Evolutionary conservation across 2,329 filamentous ascomycete genomes (phyloP), one percentile per base, ranked within the genome.

Genomic region (Trichoderma aggressivum): DNA sequence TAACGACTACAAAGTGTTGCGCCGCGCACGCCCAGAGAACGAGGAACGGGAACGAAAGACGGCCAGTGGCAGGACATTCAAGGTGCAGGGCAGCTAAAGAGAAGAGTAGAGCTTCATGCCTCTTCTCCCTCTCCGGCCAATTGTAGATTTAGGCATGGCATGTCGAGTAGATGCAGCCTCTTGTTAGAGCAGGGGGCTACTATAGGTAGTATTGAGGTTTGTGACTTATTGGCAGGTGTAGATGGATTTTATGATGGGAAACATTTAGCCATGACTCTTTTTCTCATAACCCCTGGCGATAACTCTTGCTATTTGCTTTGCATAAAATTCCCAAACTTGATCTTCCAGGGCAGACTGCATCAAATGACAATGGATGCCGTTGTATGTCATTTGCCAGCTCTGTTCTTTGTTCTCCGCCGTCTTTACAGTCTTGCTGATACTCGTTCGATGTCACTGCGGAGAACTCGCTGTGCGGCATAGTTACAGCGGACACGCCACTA

Each of bases 31-130:
- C 78, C 97, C 96, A 56, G 96, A 99, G 81, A 94, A 91, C 77
- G 95, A 98, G 82, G 96, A 98, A 83, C 95, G 95, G 84, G 97
- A 99, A 84, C 91, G 93, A 79, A 99, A 99, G 90, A 99, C 96
- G 71, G 96, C 97, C 60, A 98, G 94, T 81, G 96, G 96, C 74
- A 90, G 96, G 78, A 97, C 94, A 56, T 99, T 99, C 89, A 90
- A 86, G 82, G 83, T 85, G 72, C 81, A 86, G 77, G 82, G 78
- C 77, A 74, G 75, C 74, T 79, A 78, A 71, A 32, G 55, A 58
- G 36, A 50, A 12, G n/a, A n/a, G 55, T 11, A 64, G 47, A 39
- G 12, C 65, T 62, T 71, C 61, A 72, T 69, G 70, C 56, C 73
- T 69, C 43, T 36, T 64, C n/a, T 66, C 12, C 34, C 21, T 47